Base-by-base conservation (phyloP, 305 asterid genomes). In the Fraxinus latifolia region DNA sequence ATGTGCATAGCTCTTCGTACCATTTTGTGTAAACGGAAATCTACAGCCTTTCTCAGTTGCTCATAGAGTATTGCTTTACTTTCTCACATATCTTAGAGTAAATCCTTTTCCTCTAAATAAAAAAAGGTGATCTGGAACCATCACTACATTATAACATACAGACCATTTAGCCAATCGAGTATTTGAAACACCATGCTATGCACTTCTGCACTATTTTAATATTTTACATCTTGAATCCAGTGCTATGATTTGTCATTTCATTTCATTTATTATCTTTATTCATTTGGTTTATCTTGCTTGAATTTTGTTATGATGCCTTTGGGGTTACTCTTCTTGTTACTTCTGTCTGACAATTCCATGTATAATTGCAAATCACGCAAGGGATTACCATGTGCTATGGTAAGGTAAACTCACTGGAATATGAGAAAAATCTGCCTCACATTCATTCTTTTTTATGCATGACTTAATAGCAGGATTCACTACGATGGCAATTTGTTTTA, bases 331-430 rank as follows among this genome's bases (percentile, higher is more conserved):
- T 37, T 72, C 32, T 32, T 55, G 27, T 68, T 39, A 44, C 11
- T 39, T 74, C 42, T 77, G 36, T 76, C 72, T 55, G 15, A 65
- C 8, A 77, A 32, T 68, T n/a, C 31, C 14, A 47, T 33, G 12
- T 74, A 34, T 77, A 55, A 70, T 29, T 34, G 31, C 60, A 29
- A 78, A 55, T 71, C 12, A 12, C 6, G 71, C 34, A 23, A 71
- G 42, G 47, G 29, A 82, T 68, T 77, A 37, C 2, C 80, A 60
- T 62, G 70, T 39, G 72, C 39, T 42, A 33, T 65, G 68, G 77
- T 36, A n/a, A 68, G 17, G n/a, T 68, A 27, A 68, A 27, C 74
- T 68, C 74, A 68, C 36, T 62, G 77, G 32, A 83, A 65, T 6
- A 60, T 60, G 39, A 58, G 58, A 32, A 5, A 25, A 77, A 55